Conservation (phyloP, 768 basidiomycete genomes). For the Serendipita sp. region DNA sequence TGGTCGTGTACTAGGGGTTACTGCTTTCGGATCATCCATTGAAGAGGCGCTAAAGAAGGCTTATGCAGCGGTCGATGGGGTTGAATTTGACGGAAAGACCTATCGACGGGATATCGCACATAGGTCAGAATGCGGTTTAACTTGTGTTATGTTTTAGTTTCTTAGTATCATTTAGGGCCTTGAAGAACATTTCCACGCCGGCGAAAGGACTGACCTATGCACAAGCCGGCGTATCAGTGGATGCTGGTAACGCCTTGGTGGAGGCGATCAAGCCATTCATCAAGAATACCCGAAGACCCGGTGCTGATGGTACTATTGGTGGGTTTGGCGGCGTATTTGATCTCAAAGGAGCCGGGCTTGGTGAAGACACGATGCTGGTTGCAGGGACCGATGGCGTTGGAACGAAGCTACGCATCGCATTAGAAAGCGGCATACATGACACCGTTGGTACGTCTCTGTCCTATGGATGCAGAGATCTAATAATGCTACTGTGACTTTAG, state of each 20-base stretch:
- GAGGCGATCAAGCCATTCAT: slow-evolving; percentile 91
- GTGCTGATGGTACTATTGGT: slow-evolving; percentile 85
- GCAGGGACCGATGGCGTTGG: slow-evolving; percentile 97
- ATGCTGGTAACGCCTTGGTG: slow-evolving; percentile 87
- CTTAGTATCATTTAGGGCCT: not conserved
- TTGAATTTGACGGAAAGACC: slow-evolving; percentile 78
- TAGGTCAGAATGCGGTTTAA: slow-evolving; percentile 40
- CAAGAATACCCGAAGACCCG: slow-evolving; percentile 68
- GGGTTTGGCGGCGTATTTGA: slow-evolving; percentile 97
- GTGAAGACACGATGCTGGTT: slow-evolving; percentile 75
- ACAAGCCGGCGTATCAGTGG: slow-evolving; percentile 87
- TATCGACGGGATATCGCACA: slow-evolving; percentile 88
- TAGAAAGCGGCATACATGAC: slow-evolving; percentile 75
- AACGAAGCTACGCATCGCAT: slow-evolving; percentile 87
- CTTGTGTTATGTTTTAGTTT: not conserved
- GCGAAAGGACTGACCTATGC: slow-evolving; percentile 62
- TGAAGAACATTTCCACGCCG: not conserved
- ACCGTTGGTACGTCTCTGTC: slow-evolving; percentile 50
- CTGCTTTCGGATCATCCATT: slow-evolving; percentile 60
- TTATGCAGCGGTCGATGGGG: slow-evolving; percentile 62
- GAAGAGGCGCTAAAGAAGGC: slow-evolving; percentile 63
- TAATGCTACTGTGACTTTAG: too few relatives aligned
- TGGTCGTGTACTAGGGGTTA: slow-evolving; percentile 82
- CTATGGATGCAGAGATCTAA: not conserved
- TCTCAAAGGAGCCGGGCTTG: slow-evolving; percentile 71